phyloP scores from a whole-genome alignment of 2,329 filamentous ascomycete species.

The Colletotrichum gloeosporioides region DNA sequence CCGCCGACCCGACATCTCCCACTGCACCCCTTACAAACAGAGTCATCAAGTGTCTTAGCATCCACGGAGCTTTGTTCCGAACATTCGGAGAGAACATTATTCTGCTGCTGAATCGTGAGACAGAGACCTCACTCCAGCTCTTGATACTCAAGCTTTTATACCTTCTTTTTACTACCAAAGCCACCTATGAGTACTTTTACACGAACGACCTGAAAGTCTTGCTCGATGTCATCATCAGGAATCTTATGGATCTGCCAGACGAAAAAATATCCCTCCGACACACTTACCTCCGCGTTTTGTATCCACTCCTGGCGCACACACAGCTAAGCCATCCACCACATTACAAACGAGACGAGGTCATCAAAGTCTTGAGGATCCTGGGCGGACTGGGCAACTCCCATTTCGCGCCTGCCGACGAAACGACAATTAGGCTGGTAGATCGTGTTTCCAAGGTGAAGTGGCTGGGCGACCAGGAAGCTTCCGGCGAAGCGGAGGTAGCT shows the following conservation, averaged over 20 bases:
- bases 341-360: conserved; percentile 89
- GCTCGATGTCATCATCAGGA: conserved; percentile 94
- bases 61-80: conserved; percentile 81
- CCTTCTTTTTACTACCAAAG: conserved; percentile 88
- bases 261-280: conserved; percentile 81
- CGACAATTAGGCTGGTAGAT: conserved; percentile 77
- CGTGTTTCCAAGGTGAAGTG: conserved; percentile 78
- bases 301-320: conserved; percentile 89
- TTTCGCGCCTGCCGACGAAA: conserved; percentile 82
- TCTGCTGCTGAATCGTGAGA: conserved; percentile 90
- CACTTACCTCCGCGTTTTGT: conserved; percentile 92
- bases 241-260: conserved; percentile 92
- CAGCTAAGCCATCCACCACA: conserved; percentile 86
- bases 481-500: conserved; percentile 52
- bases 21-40: conserved; percentile 78
- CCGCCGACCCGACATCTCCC: conserved; percentile 42
- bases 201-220: conserved; percentile 95
- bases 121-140: conserved; percentile 90
- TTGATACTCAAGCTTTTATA: conserved; percentile 97
- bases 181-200: conserved; percentile 98
- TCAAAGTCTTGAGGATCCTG: conserved; percentile 76
- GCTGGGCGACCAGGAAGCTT: conserved; percentile 53
- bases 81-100: conserved; percentile 99
- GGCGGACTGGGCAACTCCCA: conserved; percentile 71
- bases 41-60: conserved; percentile 88